phyloP scores from a whole-genome alignment of 495 filamentous ascomycete genomes.

The Penicillium paxilli region DNA sequence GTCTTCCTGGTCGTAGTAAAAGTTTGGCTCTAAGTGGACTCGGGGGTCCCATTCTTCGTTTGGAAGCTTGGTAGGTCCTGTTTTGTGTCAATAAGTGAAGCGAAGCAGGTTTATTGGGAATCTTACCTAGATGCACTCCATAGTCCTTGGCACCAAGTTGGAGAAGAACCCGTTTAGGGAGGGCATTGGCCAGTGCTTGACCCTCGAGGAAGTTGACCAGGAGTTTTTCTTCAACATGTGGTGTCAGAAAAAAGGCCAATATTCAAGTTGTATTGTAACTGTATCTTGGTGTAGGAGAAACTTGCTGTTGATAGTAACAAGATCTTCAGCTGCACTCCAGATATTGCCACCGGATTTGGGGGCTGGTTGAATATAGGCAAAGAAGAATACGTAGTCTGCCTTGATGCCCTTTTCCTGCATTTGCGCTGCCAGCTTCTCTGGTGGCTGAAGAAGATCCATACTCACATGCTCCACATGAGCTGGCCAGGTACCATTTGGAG shows the following conservation, averaged over 20 bases:
- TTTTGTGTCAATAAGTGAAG: too few species aligned
- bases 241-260: not conserved
- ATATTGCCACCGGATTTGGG: slow-evolving; percentile 36
- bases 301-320: slow-evolving; percentile 42
- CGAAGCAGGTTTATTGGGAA: too few species aligned
- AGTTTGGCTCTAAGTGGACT: slow-evolving; percentile 45
- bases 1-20: slow-evolving; percentile 58
- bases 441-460: slow-evolving; percentile 45
- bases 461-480: slow-evolving; percentile 45
- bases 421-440: slow-evolving; percentile 36
- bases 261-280: slow-evolving; percentile 5
- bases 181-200: slow-evolving; percentile 30
- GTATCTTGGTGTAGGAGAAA: too few species aligned
- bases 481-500: slow-evolving; percentile 29
- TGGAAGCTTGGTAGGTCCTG: slow-evolving; percentile 41
- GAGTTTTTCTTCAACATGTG: not conserved
- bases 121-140: slow-evolving; percentile 43
- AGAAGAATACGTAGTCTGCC: slow-evolving; percentile 57
- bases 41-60: slow-evolving; percentile 48
- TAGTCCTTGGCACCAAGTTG: slow-evolving; percentile 56
- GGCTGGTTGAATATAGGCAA: slow-evolving; percentile 51
- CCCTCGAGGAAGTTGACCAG: not conserved
- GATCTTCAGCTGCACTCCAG: slow-evolving; percentile 47
- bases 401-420: slow-evolving; percentile 33
- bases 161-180: slow-evolving; percentile 51